These are phyloP conservation scores for Penicillium angulare DNA, from an alignment of 495 filamentous ascomycete genomes.

Conservation along the genomic window DNA sequence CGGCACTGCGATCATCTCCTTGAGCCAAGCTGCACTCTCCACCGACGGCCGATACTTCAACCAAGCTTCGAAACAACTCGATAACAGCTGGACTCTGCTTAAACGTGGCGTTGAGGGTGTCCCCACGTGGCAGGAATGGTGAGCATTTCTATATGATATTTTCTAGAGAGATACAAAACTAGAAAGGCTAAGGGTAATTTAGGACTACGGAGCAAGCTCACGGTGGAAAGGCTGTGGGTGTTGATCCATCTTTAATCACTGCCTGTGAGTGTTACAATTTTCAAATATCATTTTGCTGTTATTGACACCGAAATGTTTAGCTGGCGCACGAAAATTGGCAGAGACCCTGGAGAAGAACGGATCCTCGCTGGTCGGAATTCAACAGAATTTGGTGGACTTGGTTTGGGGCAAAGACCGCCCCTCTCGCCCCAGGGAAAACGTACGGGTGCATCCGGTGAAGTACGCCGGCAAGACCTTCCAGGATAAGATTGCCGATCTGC, in stretches of 20 bases:
- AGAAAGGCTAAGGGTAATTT: conserved; percentile 21
- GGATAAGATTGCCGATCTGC: conserved; percentile 81
- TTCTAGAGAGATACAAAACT: background rate
- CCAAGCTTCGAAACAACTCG: conserved; percentile 90
- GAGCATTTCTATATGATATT: conserved; percentile 15
- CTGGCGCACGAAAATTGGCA: conserved; percentile 78
- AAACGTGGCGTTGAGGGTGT: conserved; percentile 93
- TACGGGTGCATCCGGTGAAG: conserved; percentile 66
- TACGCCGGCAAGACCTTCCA: conserved; percentile 81
- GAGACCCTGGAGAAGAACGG: conserved; percentile 87
- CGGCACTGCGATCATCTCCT: conserved; percentile 85
- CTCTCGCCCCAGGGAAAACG: conserved; percentile 68
- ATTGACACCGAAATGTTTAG: conserved; percentile 30
- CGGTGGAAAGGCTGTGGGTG: conserved; percentile 81
- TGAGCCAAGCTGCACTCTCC: conserved; percentile 82
- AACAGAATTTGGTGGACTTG: conserved; percentile 80
- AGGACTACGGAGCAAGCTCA: conserved; percentile 79
- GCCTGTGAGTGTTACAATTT: conserved; percentile 49
- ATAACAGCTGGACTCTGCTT: conserved; percentile 85
- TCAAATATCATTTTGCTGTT: background rate
- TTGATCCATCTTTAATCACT: conserved; percentile 88
- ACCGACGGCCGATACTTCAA: conserved; percentile 99
- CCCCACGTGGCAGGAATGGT: conserved; percentile 98
- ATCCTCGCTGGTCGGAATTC: conserved; percentile 65
- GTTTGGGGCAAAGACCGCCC: conserved; percentile 81